A percentile compares a stretch with the other conserved stretches of the same genome.
Conservation (phyloP, 2,329 filamentous ascomycete species). For the Cyphellophora europaea region DNA sequence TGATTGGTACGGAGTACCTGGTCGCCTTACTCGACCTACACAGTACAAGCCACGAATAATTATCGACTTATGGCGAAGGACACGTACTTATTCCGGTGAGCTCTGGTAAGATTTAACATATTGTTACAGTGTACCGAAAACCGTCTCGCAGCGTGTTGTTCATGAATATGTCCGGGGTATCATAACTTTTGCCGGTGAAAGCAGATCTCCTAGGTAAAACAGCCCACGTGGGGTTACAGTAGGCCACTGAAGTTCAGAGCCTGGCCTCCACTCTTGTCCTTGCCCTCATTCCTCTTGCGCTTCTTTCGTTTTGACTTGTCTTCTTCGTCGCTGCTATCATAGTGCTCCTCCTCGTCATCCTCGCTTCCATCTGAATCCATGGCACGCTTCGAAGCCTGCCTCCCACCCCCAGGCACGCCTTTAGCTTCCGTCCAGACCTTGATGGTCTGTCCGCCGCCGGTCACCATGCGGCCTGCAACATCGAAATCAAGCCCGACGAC, state of each 20-base stretch:
- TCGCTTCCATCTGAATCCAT: conserved; percentile 32
- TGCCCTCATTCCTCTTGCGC: conserved; percentile 38
- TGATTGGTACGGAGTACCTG: no score
- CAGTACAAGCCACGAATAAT: no score
- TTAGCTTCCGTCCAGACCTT: conserved; percentile 80
- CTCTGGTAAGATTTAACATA: no score
- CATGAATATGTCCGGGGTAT: no score
- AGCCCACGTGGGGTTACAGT: no score
- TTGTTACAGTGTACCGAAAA: no score
- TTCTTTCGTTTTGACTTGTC: conserved; percentile 33
- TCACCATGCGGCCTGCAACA: conserved; percentile 76
- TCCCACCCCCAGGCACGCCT: conserved; percentile 35
- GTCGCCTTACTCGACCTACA: no score
- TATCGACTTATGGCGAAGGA: no score
- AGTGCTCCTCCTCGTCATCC: conserved; percentile 35
- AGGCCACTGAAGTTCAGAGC: conserved; percentile 13
- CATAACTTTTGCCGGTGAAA: no score
- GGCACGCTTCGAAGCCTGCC: conserved; percentile 23
- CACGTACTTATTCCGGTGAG: no score
- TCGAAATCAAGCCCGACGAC: conserved; percentile 79
- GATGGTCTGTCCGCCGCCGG: conserved; percentile 72
- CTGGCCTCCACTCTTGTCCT: conserved; percentile 23
- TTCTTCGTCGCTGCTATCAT: conserved; percentile 34
- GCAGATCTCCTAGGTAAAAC: no score
- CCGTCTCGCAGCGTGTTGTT: no score